phyloP scores from a whole-genome alignment of 129 eudicot species.

The Heracleum sosnowskyi region DNA sequence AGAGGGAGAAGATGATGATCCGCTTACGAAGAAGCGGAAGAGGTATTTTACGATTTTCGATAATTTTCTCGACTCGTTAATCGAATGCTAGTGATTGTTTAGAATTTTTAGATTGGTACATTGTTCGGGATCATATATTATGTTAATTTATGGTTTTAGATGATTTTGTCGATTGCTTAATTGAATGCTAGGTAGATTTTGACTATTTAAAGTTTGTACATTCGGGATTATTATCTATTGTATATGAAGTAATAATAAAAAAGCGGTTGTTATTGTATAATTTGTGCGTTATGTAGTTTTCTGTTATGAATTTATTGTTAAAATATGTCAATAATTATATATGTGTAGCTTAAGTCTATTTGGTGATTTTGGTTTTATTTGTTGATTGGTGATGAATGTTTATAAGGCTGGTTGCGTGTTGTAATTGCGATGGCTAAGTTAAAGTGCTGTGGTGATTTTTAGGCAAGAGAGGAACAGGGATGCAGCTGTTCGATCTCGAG shows the following conservation, averaged over 20 bases:
- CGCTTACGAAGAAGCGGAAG: not conserved
- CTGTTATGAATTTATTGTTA: not conserved
- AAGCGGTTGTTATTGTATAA: not conserved
- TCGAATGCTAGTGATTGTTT: not conserved
- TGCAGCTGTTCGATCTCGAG: constrained; percentile 82
- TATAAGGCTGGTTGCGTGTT: not conserved
- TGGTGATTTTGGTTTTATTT: not conserved
- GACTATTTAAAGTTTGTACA: not conserved
- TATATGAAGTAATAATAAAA: not conserved
- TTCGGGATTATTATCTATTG: no score
- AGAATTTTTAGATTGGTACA: not conserved
- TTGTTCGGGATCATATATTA: not conserved
- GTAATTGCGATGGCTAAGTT: not conserved
- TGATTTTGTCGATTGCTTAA: not conserved
- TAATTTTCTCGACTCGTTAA: not conserved
- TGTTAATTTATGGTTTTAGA: not conserved
- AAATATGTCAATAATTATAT: not conserved
- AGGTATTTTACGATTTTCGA: constrained; percentile 3
- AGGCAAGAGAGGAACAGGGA: constrained; percentile 90
- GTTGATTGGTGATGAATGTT: not conserved
- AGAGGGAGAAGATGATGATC: constrained; percentile 2
- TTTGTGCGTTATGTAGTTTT: not conserved
- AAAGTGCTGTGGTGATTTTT: not conserved
- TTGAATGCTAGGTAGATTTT: not conserved
- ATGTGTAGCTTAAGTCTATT: not conserved